phyloP scores from a whole-genome alignment of 108 stramenopile species.

The Skeletonema marinoi region DNA sequence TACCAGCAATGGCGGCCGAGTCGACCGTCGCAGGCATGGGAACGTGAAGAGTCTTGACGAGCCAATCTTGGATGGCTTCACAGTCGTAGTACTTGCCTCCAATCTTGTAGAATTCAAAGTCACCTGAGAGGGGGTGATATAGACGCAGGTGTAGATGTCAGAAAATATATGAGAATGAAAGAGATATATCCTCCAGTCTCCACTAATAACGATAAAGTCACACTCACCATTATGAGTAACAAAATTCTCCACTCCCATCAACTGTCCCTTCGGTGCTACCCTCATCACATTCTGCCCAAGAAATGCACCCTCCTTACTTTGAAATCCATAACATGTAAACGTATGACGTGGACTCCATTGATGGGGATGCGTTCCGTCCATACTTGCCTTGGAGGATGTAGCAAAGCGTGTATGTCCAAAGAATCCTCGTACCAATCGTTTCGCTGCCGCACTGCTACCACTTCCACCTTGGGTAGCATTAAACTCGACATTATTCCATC shows the following conservation, averaged over 20 bases:
- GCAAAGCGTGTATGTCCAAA: slow-evolving; percentile 79
- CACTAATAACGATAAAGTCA: too few species aligned
- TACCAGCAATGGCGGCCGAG: slow-evolving; percentile 65
- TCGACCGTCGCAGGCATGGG: slow-evolving; percentile 62
- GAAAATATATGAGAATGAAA: neutral
- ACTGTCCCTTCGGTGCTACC: neutral
- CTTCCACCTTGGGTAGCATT: neutral
- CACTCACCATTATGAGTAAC: slow-evolving; percentile 63
- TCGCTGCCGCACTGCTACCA: neutral
- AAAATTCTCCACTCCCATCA: slow-evolving; percentile 54
- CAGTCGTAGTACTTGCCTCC: slow-evolving; percentile 59
- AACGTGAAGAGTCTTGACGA: slow-evolving; percentile 29
- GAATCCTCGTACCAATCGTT: slow-evolving; percentile 35
- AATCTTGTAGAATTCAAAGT: slow-evolving; percentile 73
- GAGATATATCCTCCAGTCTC: neutral
- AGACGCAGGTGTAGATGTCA: neutral
- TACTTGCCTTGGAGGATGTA: slow-evolving; percentile 55
- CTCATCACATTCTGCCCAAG: too few species aligned
- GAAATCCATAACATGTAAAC: too few species aligned
- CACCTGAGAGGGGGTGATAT: slow-evolving; percentile 34
- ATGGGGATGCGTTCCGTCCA: slow-evolving; percentile 79
- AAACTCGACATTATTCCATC: slow-evolving; percentile 8
- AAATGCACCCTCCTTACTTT: too few species aligned
- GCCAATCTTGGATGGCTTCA: slow-evolving; percentile 58
- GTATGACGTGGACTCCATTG: slow-evolving; percentile 55